Evolutionary conservation across 371 early-diverging fungal species (phyloP), one percentile per base, ranked within the genome.

Genomic region (Entomophthora muscae): DNA sequence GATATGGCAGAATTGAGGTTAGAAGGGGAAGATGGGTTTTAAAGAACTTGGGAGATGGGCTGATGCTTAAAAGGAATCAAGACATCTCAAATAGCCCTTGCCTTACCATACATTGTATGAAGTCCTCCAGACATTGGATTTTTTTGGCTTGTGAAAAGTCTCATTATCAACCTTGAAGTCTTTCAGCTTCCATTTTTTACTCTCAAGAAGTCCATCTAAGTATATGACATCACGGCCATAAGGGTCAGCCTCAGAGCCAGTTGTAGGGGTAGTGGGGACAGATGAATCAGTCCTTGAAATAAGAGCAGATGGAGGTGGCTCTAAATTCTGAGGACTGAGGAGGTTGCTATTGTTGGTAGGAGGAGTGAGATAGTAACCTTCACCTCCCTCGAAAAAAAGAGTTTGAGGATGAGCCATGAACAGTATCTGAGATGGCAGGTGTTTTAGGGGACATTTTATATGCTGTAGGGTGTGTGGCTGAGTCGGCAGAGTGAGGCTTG

Each of bases 131-230:
- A 57, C 32, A 26, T 57, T 57, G 30, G 58, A 57, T 57, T 57
- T 57, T 29, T 57, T 26, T 7, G 58, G 58, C 29, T 57, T 57
- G 29, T 57, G 58, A 26, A 22, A 57, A 31, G 12, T 57, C 13
- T 57, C 31, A 29, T 31, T 31, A 3, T 57, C 58, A 29, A 57
- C 31, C 32, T 57, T 57, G 31, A 29, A 31, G 21, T 57, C 58
- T 21, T 57, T 57, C 21, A 57, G 29, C 58, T 57, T 57, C 58
- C 58, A 57, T 57, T 57, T 57, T 57, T 57, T 57, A 29, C 29
- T 29, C 21, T 57, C 58, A 12, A 57, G 21, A 13, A 57, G 31
- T 3, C 58, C 58, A 29, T 57, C 58, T 26, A 57, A 21, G 29
- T 29, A 29, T 31, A 57, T 26, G 17, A 31, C 31, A 7, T 57